Conservation (phyloP, 164 flowering plant genomes). For the Piper longum region DNA sequence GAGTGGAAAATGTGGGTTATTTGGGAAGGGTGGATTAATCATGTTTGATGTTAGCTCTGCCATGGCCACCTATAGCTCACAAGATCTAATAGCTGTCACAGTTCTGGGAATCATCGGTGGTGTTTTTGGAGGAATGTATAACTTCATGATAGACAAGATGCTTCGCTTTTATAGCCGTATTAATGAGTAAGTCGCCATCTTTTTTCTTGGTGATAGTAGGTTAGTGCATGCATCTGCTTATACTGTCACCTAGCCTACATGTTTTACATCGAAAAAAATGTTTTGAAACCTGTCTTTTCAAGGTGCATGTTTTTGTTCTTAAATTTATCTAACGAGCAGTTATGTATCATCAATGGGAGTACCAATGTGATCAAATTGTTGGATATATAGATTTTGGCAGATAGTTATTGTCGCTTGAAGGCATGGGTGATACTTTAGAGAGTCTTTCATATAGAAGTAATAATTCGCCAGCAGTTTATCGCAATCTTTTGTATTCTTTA, state of each 20-base stretch:
- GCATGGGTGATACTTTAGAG: no score
- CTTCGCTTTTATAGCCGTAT: constrained; percentile 54
- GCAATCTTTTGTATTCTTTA: no score
- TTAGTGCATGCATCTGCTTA: neutral
- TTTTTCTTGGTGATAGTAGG: neutral
- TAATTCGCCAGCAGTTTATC: no score
- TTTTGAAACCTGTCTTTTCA: neutral
- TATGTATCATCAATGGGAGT: neutral
- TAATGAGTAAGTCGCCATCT: constrained; percentile 38
- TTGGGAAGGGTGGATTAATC: constrained; percentile 87
- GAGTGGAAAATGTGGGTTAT: constrained; percentile 69
- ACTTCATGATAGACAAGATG: constrained; percentile 45
- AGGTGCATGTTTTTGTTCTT: neutral
- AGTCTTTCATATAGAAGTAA: no score
- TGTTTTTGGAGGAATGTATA: constrained; percentile 67
- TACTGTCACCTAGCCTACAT: neutral
- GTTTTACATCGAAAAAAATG: neutral
- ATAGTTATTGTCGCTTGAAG: neutral
- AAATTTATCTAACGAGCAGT: neutral
- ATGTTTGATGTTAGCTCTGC: constrained; percentile 72
- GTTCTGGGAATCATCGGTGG: constrained; percentile 74
- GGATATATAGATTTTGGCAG: no score
- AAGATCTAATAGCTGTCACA: constrained; percentile 54
- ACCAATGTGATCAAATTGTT: no score
- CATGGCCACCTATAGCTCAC: constrained; percentile 23